These are phyloP conservation scores for Lasiodiplodia theobromae DNA, from an alignment of 2,329 filamentous ascomycete genomes.

Conservation along the genomic window DNA sequence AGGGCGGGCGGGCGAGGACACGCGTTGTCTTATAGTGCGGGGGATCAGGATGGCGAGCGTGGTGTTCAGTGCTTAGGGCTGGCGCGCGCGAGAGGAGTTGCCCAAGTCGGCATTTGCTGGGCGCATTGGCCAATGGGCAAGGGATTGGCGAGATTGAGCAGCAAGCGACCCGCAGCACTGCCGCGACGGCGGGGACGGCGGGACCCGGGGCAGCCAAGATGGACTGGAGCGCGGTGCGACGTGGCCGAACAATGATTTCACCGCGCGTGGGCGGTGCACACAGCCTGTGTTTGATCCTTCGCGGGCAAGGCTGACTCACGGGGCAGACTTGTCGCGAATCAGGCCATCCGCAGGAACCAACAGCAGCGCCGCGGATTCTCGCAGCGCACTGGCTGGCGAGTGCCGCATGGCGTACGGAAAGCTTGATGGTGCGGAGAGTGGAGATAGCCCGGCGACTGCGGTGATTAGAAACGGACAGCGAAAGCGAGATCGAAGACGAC, in stretches of 20 bases:
- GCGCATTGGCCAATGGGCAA: conserved; percentile 15
- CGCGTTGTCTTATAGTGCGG: conserved; percentile 14
- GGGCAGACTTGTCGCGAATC: conserved; percentile 19
- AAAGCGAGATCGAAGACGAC: conserved; percentile 3
- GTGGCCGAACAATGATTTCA: not conserved
- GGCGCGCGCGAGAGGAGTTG: not conserved
- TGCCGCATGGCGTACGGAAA: conserved; percentile 2
- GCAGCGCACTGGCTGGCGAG: not conserved
- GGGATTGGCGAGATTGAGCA: not conserved
- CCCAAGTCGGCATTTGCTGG: conserved; percentile 4
- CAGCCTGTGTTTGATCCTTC: conserved; percentile 9
- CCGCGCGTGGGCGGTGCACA: not conserved
- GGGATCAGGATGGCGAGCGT: not conserved
- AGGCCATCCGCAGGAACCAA: conserved; percentile 7
- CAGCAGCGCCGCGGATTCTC: not conserved
- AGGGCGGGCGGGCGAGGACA: not conserved
- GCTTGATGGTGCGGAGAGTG: not conserved
- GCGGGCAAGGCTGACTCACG: conserved; percentile 31
- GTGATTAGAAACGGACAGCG: conserved; percentile 26
- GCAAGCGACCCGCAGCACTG: not conserved
- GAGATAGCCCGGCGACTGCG: not conserved
- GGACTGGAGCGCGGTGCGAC: not conserved
- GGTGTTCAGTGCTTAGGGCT: not conserved
- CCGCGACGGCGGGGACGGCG: not conserved
- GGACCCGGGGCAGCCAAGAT: not conserved